phyloP scores from a whole-genome alignment of 1,284 basidiomycete species.

The Golubevia sp. region DNA sequence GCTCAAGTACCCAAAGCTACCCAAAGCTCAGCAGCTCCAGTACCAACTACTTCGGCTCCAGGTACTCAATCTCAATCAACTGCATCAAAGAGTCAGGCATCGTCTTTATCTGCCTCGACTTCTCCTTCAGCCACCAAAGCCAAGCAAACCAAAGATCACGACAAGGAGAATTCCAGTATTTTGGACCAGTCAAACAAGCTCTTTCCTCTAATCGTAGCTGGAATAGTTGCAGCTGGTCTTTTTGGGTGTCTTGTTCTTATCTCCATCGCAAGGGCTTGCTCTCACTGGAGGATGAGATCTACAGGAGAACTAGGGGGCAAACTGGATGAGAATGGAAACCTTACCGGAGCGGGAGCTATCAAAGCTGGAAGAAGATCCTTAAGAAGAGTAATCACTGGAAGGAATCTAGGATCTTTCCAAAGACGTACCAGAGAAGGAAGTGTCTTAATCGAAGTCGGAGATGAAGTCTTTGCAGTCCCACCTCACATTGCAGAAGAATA shows the following conservation, averaged over 20 bases:
- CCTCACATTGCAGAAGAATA: conserved; percentile 30
- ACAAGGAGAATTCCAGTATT: background rate
- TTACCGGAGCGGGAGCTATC: background rate
- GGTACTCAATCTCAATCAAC: background rate
- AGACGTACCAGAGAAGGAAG: conserved; percentile 18
- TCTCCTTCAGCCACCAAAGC: background rate
- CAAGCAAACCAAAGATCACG: background rate
- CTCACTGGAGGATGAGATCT: background rate
- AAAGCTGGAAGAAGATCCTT: conserved; percentile 9
- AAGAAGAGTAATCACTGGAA: conserved; percentile 21
- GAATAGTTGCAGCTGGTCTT: conserved; percentile 13
- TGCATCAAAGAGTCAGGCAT: background rate
- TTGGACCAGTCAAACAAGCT: conserved; percentile 17
- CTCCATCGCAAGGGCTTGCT: conserved; percentile 15
- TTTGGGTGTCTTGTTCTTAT: conserved; percentile 19
- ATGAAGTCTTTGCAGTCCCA: conserved; percentile 39
- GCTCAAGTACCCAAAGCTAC: background rate
- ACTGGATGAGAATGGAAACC: conserved; percentile 19
- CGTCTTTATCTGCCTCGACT: background rate
- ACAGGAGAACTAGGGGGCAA: conserved; percentile 11
- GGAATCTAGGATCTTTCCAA: conserved; percentile 29
- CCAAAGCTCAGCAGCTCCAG: background rate
- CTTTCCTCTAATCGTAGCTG: conserved; percentile 30
- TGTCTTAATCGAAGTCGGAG: conserved; percentile 38
- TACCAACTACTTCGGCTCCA: background rate